Conservation (phyloP, 306 rosid genomes). For the Prunus campanulata region DNA sequence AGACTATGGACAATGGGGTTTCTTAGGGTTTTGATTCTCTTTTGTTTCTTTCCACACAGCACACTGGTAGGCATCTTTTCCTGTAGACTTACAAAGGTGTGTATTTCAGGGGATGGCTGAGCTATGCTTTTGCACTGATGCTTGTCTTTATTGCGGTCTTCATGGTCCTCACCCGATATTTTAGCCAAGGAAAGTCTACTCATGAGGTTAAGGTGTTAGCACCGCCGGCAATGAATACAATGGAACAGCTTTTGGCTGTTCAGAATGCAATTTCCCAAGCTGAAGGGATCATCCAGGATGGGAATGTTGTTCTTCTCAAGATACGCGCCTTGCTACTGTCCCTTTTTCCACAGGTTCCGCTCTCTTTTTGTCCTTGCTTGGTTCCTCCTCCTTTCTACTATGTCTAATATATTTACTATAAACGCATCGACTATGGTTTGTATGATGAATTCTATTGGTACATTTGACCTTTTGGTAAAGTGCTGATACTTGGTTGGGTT, state of each 20-base stretch:
- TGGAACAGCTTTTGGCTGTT: slow-evolving; percentile 96
- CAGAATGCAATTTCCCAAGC: slow-evolving; percentile 81
- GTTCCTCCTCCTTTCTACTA: slow-evolving; percentile 1
- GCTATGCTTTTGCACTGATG: slow-evolving; percentile 49
- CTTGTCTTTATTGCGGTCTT: slow-evolving; percentile 53
- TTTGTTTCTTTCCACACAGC: not conserved
- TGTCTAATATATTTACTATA: not conserved
- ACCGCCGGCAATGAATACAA: slow-evolving; percentile 78
- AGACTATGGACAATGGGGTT: not conserved
- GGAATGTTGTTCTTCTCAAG: slow-evolving; percentile 77
- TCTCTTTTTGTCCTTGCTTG: slow-evolving; percentile 12
- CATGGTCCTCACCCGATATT: slow-evolving; percentile 59
- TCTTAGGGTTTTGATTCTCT: not conserved
- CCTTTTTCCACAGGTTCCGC: slow-evolving; percentile 83
- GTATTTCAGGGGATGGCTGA: slow-evolving; percentile 83
- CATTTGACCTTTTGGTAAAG: not conserved
- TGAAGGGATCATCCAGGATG: slow-evolving; percentile 73
- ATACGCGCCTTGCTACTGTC: slow-evolving; percentile 69
- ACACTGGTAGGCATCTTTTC: slow-evolving; percentile 13
- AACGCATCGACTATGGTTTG: not conserved
- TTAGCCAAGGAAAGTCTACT: slow-evolving; percentile 50
- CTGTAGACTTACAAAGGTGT: slow-evolving; percentile 4
- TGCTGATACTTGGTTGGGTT: slow-evolving; percentile 22
- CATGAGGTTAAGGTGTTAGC: slow-evolving; percentile 66
- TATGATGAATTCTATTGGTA: not conserved